These are phyloP conservation scores for Nicotiana rustica DNA, from an alignment of 305 asterid species.

Conservation along the genomic window DNA sequence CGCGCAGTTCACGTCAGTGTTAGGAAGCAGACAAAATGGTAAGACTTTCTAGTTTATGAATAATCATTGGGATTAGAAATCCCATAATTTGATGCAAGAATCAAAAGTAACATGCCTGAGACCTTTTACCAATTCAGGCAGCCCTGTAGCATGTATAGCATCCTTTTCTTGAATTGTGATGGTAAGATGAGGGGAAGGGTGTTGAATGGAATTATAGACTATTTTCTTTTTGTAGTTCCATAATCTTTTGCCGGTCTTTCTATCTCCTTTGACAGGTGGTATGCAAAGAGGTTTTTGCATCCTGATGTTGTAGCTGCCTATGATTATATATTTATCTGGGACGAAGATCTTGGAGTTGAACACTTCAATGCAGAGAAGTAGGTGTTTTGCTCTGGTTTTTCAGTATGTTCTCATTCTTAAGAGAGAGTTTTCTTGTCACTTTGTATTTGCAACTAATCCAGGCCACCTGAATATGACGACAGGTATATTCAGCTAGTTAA, in stretches of 20 bases:
- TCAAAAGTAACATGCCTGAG: not conserved
- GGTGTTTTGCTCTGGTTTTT: slow-evolving; percentile 27
- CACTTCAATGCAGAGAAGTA: slow-evolving; percentile 58
- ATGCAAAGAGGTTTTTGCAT: slow-evolving; percentile 61
- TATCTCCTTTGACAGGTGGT: slow-evolving; percentile 50
- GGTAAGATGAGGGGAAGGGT: slow-evolving; percentile 6
- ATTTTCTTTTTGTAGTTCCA: not conserved
- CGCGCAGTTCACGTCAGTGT: slow-evolving; percentile 67
- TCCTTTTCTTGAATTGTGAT: not conserved
- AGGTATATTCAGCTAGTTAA: slow-evolving; percentile 70
- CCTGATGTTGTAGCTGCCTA: slow-evolving; percentile 59
- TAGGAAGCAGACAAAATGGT: slow-evolving; percentile 73
- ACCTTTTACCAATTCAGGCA: not conserved
- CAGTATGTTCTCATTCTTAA: slow-evolving; percentile 24
- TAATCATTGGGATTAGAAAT: slow-evolving; percentile 23
- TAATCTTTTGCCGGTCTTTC: not conserved
- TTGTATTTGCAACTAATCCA: slow-evolving; percentile 1
- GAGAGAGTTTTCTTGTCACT: slow-evolving; percentile 7
- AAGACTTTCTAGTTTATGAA: slow-evolving; percentile 32
- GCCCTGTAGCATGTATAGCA: not conserved
- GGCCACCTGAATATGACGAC: slow-evolving; percentile 30
- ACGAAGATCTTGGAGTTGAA: slow-evolving; percentile 62
- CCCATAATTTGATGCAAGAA: slow-evolving; percentile 14
- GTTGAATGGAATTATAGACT: slow-evolving; percentile 5
- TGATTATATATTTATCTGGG: slow-evolving; percentile 64